Base-by-base conservation (phyloP, 1,139 yeast species). In the Blastobotrys indianensis region DNA sequence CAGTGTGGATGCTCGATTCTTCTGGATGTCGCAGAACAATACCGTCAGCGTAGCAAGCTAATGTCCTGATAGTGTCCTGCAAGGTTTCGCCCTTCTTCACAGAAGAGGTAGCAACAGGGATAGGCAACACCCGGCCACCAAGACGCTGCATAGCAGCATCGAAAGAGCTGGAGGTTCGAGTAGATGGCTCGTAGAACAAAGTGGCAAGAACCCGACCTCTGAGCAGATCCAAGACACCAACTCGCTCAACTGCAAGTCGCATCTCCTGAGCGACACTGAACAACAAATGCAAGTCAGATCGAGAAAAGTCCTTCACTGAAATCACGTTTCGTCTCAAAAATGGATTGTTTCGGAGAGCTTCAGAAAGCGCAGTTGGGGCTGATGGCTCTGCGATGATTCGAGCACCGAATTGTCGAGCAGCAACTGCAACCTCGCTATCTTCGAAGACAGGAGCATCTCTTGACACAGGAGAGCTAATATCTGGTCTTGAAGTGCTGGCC, bases 141-240 rank as follows among this genome's bases (percentile, higher is more conserved):
- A 94, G 77, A 73, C 99, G 85, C 75, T 94, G 97, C 98, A 94
- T 94, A 52, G 99, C 99, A 59, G 97, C 96, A 67, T 94, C 95
- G 66, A 94, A 94, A 1, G 97, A 90, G 20, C 97, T 81, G 13
- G 94, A 79, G 30, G 99, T 94, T 70, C 99, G 80, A 40, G 99
- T 94, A 9, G 97, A 87, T 59, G 99, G 98, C 73, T 94, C 99
- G 67, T 88, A 94, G 74, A 94, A 94, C 76, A 94, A 82, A 20
- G 97, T 92, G 44, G 97, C 87, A 63, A 94, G 75, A 45, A 94
- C 82, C 64, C 95, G 82, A 52, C 97, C 95, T 69, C 82, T 78
- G 70, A 92, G 78, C 52, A 94, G 69, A 66, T 92, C 96, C 65
- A 94, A 74, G 46, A 87, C 94, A 60, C 98, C 98, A 62, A 83